Conservation (phyloP, 495 filamentous ascomycete genomes). For the Tuber umbilicatum region DNA sequence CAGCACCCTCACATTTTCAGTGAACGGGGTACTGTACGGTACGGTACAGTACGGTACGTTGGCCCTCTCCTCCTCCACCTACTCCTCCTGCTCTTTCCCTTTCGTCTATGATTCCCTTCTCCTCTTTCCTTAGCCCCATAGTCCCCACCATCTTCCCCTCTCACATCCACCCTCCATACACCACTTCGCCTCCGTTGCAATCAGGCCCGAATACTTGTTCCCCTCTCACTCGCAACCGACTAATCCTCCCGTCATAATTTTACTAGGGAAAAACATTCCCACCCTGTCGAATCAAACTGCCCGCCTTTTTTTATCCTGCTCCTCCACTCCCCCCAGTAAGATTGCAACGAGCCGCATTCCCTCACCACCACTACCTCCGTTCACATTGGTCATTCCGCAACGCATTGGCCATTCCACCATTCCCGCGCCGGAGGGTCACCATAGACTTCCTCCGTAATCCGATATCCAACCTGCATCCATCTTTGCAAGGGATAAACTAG, state of each 20-base stretch:
- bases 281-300: constrained; percentile 5
- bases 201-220: constrained; percentile 36
- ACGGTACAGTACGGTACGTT: no score
- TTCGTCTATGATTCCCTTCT: constrained; percentile 26
- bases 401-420: constrained; percentile 20
- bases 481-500: neutral
- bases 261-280: neutral
- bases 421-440: neutral
- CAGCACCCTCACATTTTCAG: constrained; percentile 7
- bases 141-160: neutral
- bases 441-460: constrained; percentile 2
- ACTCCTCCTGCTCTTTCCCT: constrained; percentile 18
- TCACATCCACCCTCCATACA: constrained; percentile 3
- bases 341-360: constrained; percentile 30
- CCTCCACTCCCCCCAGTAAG: constrained; percentile 16
- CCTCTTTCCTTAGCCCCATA: constrained; percentile 26
- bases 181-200: neutral
- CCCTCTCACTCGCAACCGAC: constrained; percentile 34
- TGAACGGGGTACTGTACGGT: no score
- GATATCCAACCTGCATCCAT: neutral
- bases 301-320: constrained; percentile 28
- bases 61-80: constrained; percentile 11
- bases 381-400: constrained; percentile 25
- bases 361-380: constrained; percentile 17
- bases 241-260: neutral